A percentile compares a stretch with the other conserved stretches of the same genome.
phyloP scores from a whole-genome alignment of 202 grass and related monocot genomes.

The Elaeis oleifera region DNA sequence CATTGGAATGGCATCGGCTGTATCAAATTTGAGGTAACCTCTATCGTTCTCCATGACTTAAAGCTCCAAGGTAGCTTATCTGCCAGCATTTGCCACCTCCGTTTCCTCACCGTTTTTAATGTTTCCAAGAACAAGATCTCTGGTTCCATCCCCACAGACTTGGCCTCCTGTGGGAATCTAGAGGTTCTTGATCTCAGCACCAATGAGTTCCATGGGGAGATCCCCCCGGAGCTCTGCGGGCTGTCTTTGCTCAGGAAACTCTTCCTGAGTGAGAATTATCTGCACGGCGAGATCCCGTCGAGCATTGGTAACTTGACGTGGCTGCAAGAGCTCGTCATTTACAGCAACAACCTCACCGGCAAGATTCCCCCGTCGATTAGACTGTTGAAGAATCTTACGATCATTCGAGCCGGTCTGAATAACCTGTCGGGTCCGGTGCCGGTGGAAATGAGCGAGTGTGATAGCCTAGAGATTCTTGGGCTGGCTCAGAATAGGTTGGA shows the following conservation, averaged over 20 bases:
- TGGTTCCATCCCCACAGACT: conserved; percentile 37
- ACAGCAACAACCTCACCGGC: conserved; percentile 92
- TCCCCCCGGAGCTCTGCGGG: conserved; percentile 47
- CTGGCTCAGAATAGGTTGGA: conserved; percentile 73
- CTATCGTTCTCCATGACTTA: conserved; percentile 49
- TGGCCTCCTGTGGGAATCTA: conserved; percentile 46
- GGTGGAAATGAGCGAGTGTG: conserved; percentile 56
- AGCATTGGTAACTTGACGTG: conserved; percentile 43
- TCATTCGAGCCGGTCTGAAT: conserved; percentile 87
- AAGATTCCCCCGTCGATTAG: conserved; percentile 52
- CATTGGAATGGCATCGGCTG: conserved; percentile 75
- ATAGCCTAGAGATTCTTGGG: conserved; percentile 56
- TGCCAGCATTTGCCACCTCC: conserved; percentile 49
- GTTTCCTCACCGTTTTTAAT: conserved; percentile 51
- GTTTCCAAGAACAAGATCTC: conserved; percentile 63
- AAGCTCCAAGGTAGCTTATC: conserved; percentile 55
- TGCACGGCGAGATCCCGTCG: conserved; percentile 42
- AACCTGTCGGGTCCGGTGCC: conserved; percentile 65
- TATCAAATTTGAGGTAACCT: conserved; percentile 40
- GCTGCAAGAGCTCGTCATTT: conserved; percentile 84
- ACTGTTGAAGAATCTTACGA: conserved; percentile 42
- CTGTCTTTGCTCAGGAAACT: conserved; percentile 44
- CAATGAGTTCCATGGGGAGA: conserved; percentile 42
- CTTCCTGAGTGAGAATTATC: conserved; percentile 88
- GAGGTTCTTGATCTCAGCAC: conserved; percentile 89